phyloP scores from a whole-genome alignment of 129 eudicot species.

The Logfia minima region DNA sequence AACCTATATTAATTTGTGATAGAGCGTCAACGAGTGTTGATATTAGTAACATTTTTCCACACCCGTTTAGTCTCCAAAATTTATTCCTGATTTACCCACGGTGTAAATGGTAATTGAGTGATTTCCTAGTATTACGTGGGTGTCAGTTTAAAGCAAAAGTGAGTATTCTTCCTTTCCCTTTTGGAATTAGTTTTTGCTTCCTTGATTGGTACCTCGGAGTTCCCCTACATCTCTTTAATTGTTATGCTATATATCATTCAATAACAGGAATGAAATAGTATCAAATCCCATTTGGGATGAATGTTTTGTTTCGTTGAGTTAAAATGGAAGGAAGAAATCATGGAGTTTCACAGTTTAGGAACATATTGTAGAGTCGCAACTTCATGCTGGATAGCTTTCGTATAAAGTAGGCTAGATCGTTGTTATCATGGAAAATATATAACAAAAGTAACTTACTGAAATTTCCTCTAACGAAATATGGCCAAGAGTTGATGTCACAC shows the following conservation, averaged over 20 bases:
- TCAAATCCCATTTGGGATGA: background rate
- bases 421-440: background rate
- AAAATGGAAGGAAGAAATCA: background rate
- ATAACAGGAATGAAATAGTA: background rate
- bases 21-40: background rate
- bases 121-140: background rate
- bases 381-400: background rate
- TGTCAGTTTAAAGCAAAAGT: background rate
- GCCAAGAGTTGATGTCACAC: background rate
- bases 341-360: background rate
- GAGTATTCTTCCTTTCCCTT: background rate
- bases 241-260: too few species aligned
- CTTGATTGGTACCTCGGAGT: background rate
- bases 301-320: too few species aligned
- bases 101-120: background rate
- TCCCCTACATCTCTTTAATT: background rate
- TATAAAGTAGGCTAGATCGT: too few species aligned
- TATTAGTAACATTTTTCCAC: background rate
- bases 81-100: background rate
- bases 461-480: background rate
- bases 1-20: background rate
- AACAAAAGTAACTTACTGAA: background rate
- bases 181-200: background rate
- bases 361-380: background rate
- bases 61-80: background rate